Percentiles rank a stretch among this genome's conserved stretches.
phyloP scores from a whole-genome alignment of 352 stramenopile genomes.

The Pythium insidiosum region DNA sequence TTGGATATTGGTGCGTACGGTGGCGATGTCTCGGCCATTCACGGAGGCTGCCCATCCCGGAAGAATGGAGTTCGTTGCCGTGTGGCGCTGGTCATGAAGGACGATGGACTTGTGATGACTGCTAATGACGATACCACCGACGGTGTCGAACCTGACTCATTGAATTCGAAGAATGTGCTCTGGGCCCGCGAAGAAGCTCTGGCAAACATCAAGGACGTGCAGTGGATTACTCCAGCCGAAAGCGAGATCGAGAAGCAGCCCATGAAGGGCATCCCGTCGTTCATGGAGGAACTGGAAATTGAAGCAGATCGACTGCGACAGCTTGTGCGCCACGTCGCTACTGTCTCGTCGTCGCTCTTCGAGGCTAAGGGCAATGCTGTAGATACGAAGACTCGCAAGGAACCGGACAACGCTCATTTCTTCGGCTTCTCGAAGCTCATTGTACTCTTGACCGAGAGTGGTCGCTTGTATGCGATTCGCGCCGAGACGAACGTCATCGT shows the following conservation, averaged over 20 bases:
- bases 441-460: conserved; percentile 59
- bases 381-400: conserved; percentile 29
- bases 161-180: conserved; percentile 23
- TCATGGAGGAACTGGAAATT: conserved; percentile 54
- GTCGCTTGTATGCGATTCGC: conserved; percentile 76
- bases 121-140: conserved; percentile 41
- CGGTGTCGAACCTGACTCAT: background rate
- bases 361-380: conserved; percentile 21
- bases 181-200: conserved; percentile 79
- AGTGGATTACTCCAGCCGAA: conserved; percentile 72
- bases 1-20: conserved; percentile 47
- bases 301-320: conserved; percentile 48
- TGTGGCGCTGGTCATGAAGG: conserved; percentile 57
- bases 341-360: conserved; percentile 45
- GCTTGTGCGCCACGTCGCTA: conserved; percentile 31
- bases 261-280: conserved; percentile 64
- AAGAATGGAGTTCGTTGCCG: conserved; percentile 53
- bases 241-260: conserved; percentile 71
- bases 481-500: conserved; percentile 62
- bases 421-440: conserved; percentile 85
- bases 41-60: conserved; percentile 42
- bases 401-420: conserved; percentile 59
- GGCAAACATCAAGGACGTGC: conserved; percentile 64
- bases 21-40: conserved; percentile 33
- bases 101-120: conserved; percentile 64